Conservation (phyloP, 2,329 filamentous ascomycete species). For the Fonsecaea nubica region DNA sequence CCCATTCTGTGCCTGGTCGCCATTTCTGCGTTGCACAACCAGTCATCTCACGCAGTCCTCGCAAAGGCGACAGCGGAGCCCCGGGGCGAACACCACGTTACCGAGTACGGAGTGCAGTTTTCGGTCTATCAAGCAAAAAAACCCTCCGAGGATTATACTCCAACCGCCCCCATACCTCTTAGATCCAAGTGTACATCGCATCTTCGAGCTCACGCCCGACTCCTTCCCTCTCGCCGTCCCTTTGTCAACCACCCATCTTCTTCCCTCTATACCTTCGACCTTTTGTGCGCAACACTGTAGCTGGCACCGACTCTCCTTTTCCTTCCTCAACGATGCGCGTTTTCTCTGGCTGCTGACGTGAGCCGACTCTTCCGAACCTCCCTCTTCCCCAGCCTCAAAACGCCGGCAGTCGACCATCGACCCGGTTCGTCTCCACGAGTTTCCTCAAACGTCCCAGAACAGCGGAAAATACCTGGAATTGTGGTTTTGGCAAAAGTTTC, state of each 20-base stretch:
- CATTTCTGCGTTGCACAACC: not conserved
- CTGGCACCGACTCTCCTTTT: slow-evolving; percentile 21
- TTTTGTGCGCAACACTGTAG: slow-evolving; percentile 19
- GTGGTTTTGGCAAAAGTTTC: not conserved
- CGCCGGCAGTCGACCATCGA: slow-evolving; percentile 10
- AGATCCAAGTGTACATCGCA: slow-evolving; percentile 4
- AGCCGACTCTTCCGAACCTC: slow-evolving; percentile 37
- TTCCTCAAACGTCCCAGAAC: slow-evolving; percentile 16
- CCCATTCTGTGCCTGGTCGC: not conserved
- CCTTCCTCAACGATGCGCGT: slow-evolving; percentile 30
- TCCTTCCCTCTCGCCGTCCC: slow-evolving; percentile 4
- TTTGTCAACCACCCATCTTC: slow-evolving; percentile 5
- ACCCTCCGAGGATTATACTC: slow-evolving; percentile 4
- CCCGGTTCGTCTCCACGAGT: slow-evolving; percentile 17
- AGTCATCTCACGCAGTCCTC: not conserved
- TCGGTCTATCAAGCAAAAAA: slow-evolving; percentile 6
- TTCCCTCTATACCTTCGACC: not conserved
- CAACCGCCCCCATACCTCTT: slow-evolving; percentile 3
- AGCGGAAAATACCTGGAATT: slow-evolving; percentile 7
- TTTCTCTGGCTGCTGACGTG: slow-evolving; percentile 36
- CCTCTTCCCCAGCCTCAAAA: slow-evolving; percentile 21
- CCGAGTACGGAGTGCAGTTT: slow-evolving; percentile 2
- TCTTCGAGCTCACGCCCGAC: slow-evolving; percentile 8
- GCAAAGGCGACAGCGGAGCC: slow-evolving; percentile 1
- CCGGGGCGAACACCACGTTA: not conserved